A percentile compares a stretch with the other conserved stretches of the same genome.
Evolutionary conservation across 768 basidiomycete species (phyloP).

Genomic region (Hygrocybe coccinea): DNA sequence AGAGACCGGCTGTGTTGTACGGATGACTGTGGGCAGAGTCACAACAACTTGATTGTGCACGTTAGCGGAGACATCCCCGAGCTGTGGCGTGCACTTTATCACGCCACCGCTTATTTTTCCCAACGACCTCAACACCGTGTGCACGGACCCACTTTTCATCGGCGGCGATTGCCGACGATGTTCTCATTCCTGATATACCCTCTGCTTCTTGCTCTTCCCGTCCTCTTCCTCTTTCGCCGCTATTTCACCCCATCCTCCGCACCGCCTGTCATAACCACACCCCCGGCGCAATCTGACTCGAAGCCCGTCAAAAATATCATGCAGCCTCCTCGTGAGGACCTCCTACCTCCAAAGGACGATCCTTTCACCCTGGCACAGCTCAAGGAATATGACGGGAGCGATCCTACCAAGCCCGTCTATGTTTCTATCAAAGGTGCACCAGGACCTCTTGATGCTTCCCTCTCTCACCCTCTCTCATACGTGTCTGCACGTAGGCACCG

Average conservation of each 20-base stretch:
- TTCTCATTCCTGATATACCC: conserved; percentile 22
- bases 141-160: too few relatives aligned
- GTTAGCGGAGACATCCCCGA: not conserved
- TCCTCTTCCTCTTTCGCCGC: conserved; percentile 22
- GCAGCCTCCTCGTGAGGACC: conserved; percentile 58
- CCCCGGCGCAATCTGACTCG: conserved; percentile 25
- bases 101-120: not conserved
- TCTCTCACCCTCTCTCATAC: not conserved
- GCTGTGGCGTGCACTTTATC: not conserved
- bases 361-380: conserved; percentile 70
- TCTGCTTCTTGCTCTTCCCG: conserved; percentile 24
- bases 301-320: conserved; percentile 56
- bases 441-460: not conserved
- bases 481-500: conserved; percentile 49
- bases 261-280: conserved; percentile 6
- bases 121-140: too few relatives aligned
- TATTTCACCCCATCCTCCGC: conserved; percentile 4
- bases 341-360: conserved; percentile 70
- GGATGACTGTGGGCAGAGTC: too few relatives aligned
- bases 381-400: conserved; percentile 64
- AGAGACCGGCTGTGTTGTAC: too few relatives aligned
- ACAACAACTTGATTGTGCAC: too few relatives aligned
- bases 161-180: conserved; percentile 12
- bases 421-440: conserved; percentile 86
- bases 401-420: conserved; percentile 67